Percentiles rank a stretch among this genome's conserved stretches.
phyloP scores from a whole-genome alignment of 192 early-diverging fungal species.

The Gigaspora rosea region DNA sequence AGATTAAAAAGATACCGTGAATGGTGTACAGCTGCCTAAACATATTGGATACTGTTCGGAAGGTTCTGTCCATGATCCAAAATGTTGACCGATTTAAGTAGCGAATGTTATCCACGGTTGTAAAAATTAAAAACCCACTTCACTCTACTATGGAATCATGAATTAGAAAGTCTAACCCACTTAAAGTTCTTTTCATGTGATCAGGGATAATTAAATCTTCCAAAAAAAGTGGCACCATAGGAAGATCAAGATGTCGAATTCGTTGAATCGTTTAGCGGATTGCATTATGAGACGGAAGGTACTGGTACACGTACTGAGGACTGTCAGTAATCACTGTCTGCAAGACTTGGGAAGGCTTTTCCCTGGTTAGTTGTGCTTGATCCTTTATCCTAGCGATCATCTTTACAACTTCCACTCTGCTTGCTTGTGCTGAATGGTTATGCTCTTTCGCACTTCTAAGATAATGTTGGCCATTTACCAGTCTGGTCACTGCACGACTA shows the following conservation, averaged over 20 bases:
- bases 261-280: neutral
- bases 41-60: neutral
- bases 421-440: slow-evolving; percentile 10
- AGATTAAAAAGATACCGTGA: neutral
- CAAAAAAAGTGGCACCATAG: neutral
- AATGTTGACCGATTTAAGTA: neutral
- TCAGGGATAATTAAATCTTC: slow-evolving; percentile 3
- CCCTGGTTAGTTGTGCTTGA: neutral
- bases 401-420: neutral
- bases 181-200: neutral
- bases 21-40: slow-evolving; percentile 18
- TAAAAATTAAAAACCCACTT: neutral
- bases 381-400: neutral
- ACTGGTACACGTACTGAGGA: neutral
- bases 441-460: neutral
- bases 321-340: neutral
- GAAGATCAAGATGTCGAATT: neutral
- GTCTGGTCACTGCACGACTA: neutral
- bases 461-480: slow-evolving; percentile 1
- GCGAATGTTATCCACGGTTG: neutral
- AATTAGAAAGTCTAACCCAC: slow-evolving; percentile 5
- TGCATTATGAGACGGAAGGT: neutral
- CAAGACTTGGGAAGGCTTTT: slow-evolving; percentile 7
- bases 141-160: neutral
- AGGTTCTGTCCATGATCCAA: slow-evolving; percentile 18